A percentile compares a stretch with the other conserved stretches of the same genome.
Conservation (phyloP, 495 filamentous ascomycete genomes). For the Aspergillus ostianus region DNA sequence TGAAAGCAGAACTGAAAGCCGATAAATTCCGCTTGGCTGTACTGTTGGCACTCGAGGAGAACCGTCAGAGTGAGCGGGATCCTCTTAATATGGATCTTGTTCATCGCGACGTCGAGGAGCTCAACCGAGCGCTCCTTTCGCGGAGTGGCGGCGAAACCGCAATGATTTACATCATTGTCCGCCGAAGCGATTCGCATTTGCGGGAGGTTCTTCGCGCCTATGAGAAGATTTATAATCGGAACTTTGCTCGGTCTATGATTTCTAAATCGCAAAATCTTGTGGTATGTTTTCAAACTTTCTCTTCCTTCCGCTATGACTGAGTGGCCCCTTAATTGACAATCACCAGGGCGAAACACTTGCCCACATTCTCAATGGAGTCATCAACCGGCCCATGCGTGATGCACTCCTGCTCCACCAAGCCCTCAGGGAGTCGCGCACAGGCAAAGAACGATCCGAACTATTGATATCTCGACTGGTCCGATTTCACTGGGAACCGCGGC, state of each 20-base stretch:
- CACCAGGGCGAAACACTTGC: conserved; percentile 86
- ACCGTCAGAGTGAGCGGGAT: conserved; percentile 74
- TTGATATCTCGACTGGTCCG: conserved; percentile 78
- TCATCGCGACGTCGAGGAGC: conserved; percentile 66
- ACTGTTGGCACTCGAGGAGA: conserved; percentile 78
- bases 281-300: conserved; percentile 52
- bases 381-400: conserved; percentile 93
- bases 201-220: conserved; percentile 75
- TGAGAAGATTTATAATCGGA: conserved; percentile 64
- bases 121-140: conserved; percentile 67
- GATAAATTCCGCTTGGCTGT: conserved; percentile 93
- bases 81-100: conserved; percentile 55
- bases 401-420: conserved; percentile 94
- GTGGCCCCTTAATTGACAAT: conserved; percentile 4
- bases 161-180: conserved; percentile 84
- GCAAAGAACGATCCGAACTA: conserved; percentile 72
- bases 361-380: conserved; percentile 93
- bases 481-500: conserved; percentile 78
- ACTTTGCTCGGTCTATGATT: conserved; percentile 85
- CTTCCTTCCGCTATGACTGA: conserved; percentile 2
- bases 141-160: conserved; percentile 83
- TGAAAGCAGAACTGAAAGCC: conserved; percentile 86
- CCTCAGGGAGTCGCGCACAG: conserved; percentile 60
- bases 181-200: conserved; percentile 76
- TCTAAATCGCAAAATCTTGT: conserved; percentile 87